Evolutionary conservation across 257 asterid species (phyloP), one percentile per base, ranked within the genome.

Genomic region (Apocynum venetum): DNA sequence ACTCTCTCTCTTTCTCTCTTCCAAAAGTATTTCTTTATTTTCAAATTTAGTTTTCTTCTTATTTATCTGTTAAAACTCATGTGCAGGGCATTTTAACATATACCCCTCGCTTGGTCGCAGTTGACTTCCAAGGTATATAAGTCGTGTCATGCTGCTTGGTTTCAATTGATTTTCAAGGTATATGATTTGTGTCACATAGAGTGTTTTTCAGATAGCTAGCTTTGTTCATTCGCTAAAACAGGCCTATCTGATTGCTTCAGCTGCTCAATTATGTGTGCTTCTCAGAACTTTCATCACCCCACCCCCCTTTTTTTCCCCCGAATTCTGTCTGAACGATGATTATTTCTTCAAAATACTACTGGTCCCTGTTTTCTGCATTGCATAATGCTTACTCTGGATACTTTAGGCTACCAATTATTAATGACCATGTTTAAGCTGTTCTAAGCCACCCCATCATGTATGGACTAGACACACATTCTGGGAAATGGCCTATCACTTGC

Each of bases 61-160:
- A 14, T 15, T 79, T 65, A 78, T 38, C 1, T 52, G 25, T 74
- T 25, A 67, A 9, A 81, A 72, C 48, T 77, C 80, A 31, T 84
- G 78, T 84, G 81, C 87, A 95, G 99, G 99, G 99, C n/a, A 76
- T 83, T 80, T 83, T 79, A 81, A 93, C 99, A 1, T 91, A 91
- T 87, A 95, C 97, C 75, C 98, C 99, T 75, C 97, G 98, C 66
- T 69, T 95, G 90, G 89, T 95, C 79, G 90, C 98, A 2, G 82
- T 95, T 71, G 96, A 83, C 84, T 87, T 90, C 82, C 97, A 93
- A 91, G 99, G 99, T 91, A 79, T 47, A 25, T 75, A 56, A 82
- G 76, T 48, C 47, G 61, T 63, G 65, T 79, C 47, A 69, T 47
- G 53, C 72, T 78, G 67, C 53, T 67, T 78, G 59, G 76, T 51